These are phyloP conservation scores for Phyllosticta citribraziliensis DNA, from an alignment of 2,329 filamentous ascomycete species.

Conservation along the genomic window DNA sequence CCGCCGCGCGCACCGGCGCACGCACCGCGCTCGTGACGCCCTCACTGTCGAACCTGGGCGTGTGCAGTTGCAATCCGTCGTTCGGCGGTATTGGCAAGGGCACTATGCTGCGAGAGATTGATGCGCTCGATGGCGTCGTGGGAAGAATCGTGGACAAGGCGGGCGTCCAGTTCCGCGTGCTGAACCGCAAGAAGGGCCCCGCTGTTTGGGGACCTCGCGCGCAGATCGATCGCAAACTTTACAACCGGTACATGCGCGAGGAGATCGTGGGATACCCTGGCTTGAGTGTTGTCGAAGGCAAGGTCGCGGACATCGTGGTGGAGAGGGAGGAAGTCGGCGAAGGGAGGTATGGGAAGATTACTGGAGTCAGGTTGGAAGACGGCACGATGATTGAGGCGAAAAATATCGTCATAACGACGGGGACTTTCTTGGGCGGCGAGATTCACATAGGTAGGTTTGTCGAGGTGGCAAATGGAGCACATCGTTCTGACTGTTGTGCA, in stretches of 20 bases:
- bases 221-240: slow-evolving; percentile 86
- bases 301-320: slow-evolving; percentile 83
- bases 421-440: slow-evolving; percentile 89
- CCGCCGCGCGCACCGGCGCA: slow-evolving; percentile 79
- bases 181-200: slow-evolving; percentile 84
- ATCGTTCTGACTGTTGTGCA: slow-evolving; percentile 12
- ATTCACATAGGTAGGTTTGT: slow-evolving; percentile 65
- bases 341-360: slow-evolving; percentile 60
- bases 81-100: slow-evolving; percentile 99
- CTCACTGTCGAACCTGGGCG: slow-evolving; percentile 76
- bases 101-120: slow-evolving; percentile 88
- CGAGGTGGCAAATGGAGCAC: background rate
- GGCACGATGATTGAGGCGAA: slow-evolving; percentile 73
- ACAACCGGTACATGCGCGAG: slow-evolving; percentile 82
- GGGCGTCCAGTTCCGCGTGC: slow-evolving; percentile 81
- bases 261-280: slow-evolving; percentile 72
- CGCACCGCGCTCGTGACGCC: slow-evolving; percentile 85
- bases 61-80: slow-evolving; percentile 93
- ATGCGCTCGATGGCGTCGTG: slow-evolving; percentile 84
- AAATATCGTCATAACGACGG: slow-evolving; percentile 88
- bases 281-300: slow-evolving; percentile 71
- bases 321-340: slow-evolving; percentile 64
- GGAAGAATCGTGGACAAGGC: slow-evolving; percentile 87
- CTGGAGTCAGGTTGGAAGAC: slow-evolving; percentile 76
- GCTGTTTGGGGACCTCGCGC: slow-evolving; percentile 95